These are phyloP conservation scores for Beta macrorhiza DNA, from an alignment of 179 eudicot genomes.

Conservation along the genomic window DNA sequence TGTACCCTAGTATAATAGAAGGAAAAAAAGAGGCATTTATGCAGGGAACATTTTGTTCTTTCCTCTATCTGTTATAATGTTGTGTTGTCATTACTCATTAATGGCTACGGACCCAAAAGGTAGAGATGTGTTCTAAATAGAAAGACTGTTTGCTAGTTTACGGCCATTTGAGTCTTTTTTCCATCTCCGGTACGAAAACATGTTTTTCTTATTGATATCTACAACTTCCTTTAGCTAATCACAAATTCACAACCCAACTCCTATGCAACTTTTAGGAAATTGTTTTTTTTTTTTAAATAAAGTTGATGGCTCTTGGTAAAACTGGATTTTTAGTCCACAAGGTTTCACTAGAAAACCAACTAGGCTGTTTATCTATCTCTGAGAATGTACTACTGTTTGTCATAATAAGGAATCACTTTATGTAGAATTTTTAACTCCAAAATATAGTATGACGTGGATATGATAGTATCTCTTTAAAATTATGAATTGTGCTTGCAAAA, in stretches of 20 bases:
- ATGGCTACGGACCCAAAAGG: neutral
- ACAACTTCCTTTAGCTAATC: neutral
- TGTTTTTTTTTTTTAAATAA: no score
- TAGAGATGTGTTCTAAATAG: neutral
- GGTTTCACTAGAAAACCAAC: no score
- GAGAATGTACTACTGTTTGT: neutral
- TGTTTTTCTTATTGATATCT: no score
- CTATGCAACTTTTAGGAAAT: neutral
- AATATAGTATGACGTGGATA: neutral
- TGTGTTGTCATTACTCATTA: neutral
- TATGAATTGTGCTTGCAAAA: neutral
- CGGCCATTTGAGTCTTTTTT: neutral
- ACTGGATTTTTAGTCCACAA: no score
- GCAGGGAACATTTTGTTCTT: neutral
- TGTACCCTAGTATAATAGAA: no score
- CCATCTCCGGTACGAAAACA: neutral
- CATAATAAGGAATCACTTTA: neutral
- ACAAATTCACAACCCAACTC: neutral
- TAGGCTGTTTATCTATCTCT: neutral
- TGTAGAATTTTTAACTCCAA: no score
- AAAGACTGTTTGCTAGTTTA: neutral
- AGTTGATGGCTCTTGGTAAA: neutral
- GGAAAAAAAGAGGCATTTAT: neutral
- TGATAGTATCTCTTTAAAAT: neutral
- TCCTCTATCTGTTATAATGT: neutral